Base-by-base conservation (phyloP, 2,329 filamentous ascomycete genomes). In the Penicillium sp. region DNA sequence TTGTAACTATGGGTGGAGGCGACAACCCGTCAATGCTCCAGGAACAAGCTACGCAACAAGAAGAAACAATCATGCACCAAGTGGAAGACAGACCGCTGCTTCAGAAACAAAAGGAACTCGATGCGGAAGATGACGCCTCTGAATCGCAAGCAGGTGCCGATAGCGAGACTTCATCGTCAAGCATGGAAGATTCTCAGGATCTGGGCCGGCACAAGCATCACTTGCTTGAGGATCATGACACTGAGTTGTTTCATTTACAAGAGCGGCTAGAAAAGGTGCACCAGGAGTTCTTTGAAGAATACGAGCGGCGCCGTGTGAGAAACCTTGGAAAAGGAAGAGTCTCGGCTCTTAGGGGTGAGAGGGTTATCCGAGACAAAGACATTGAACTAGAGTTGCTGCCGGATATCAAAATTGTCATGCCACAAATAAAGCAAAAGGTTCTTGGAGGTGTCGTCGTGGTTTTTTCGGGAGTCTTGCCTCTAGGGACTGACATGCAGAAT, bases 101-200 rank as follows among this genome's bases (percentile, higher is more conserved):
- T n/a, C 90, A 94, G 68, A 88, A 96, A 76, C 94, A 99, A 71
- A 89, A 96, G 66, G 82, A 91, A 69, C 81, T 97, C 21, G 94
- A 99, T 66, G 89, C 90, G 64, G 89, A 91, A 65, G 89, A 92
- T 63, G 86, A 90, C 42, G 80, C 82, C 38, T 82, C 77, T 55
- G 83, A 81, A 59, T 78, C 60, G 26, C 59, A 73, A 57, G 72
- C 72, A 2, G 72, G 73, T 5, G 74, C 76, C 2, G 77, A 79
- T 16, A 79, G 79, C 49, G 76, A 79, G 33, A 77, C 73, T 26
- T 68, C 66, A 5, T 45, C 52, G 3, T 63, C 68, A 7, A 74
- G 68, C 47, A 65, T 78, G 20, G 74, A 74, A 48, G 74, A 72
- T 52, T 69, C 71, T 4, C 71, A 70, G 43, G 73, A 75, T 48